Evolutionary conservation across 306 rosid genomes (phyloP).

Genomic region (Styphnolobium japonicum): DNA sequence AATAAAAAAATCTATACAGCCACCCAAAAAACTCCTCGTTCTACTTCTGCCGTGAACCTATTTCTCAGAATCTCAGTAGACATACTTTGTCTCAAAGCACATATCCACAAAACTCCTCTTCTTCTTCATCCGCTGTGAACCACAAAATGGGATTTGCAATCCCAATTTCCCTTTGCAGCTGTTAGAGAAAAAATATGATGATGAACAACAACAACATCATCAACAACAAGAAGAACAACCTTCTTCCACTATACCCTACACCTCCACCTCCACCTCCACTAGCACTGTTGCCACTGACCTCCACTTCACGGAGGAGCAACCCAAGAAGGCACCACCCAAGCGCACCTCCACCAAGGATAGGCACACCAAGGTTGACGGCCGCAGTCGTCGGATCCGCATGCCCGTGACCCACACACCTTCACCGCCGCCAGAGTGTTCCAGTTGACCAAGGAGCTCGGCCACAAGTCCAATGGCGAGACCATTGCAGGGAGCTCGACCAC

Average conservation of each 20-base stretch:
- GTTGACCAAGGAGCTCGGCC: too few relatives aligned
- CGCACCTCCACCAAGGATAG: constrained; percentile 77
- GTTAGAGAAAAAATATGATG: constrained; percentile 53
- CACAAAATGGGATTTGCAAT: constrained; percentile 77
- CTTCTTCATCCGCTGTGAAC: too few relatives aligned
- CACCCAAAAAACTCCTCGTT: too few relatives aligned
- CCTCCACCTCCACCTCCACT: neutral
- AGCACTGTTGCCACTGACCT: neutral
- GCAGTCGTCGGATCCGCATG: constrained; percentile 99
- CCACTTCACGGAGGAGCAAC: constrained; percentile 4
- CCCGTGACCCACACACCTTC: constrained; percentile 93
- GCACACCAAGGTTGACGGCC: constrained; percentile 92
- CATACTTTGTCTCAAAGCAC: too few relatives aligned
- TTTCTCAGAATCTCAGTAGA: too few relatives aligned
- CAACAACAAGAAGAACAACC: too few relatives aligned
- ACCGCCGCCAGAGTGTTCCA: constrained; percentile 95
- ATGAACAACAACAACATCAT: too few relatives aligned
- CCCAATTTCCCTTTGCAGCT: constrained; percentile 93
- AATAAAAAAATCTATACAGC: too few relatives aligned
- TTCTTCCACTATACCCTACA: constrained; percentile 42
- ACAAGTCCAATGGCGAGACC: too few relatives aligned
- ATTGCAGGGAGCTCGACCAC: constrained; percentile 82
- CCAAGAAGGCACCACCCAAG: constrained; percentile 63
- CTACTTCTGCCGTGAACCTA: too few relatives aligned
- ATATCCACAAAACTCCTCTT: too few relatives aligned